Base-by-base conservation (phyloP, 768 basidiomycete genomes). In the Lentinula boryana region DNA sequence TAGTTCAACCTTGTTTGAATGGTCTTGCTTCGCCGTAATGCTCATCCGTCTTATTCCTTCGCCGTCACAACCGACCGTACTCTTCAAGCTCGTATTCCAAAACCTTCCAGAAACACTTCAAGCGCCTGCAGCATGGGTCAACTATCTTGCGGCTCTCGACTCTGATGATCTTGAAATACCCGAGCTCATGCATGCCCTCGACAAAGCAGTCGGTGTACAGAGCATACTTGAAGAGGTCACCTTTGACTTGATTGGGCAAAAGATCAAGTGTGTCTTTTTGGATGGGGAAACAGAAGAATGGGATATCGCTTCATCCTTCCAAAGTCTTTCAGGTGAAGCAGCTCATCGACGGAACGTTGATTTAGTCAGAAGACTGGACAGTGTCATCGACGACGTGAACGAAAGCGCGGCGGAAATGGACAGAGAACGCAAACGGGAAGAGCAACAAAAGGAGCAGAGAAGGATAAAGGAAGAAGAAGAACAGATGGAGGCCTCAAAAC, bases 11-110 rank as follows among this genome's bases (percentile, higher is more conserved):
- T 54, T 54, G n/a, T 56, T 56, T 44, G 55, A 10, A 56, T 56
- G 55, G 5, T 57, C 38, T 43, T 27, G 3, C 13, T 9, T 56
- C 40, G 16, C 33, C 27, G 33, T 61, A 63, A 89, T 89, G 87
- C 72, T 83, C 66, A 80, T 89, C 68, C 79, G 78, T 68, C 81
- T 89, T 62, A 56, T 76, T 33, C 76, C 78, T 23, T 67, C 73
- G 32, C 74, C 77, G 4, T 74, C 80, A 44, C 65, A 79, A 35
- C 79, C 85, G 12, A 78, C 80, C 44, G 80, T 90, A 62, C 76
- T 86, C 65, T 87, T 87, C 70, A 79, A 76, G 3, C 69, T 89
- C 48, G 67, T 78, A 36, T 87, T 88, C 64, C 74, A 78, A 15
- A 71, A 75, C 55, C 73, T 81, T 13, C 74, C 76, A 9, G 67